Evolutionary conservation across 2,329 filamentous ascomycete species (phyloP), one percentile per base, ranked within the genome.

Genomic region (Ophiosphaerella korrae): DNA sequence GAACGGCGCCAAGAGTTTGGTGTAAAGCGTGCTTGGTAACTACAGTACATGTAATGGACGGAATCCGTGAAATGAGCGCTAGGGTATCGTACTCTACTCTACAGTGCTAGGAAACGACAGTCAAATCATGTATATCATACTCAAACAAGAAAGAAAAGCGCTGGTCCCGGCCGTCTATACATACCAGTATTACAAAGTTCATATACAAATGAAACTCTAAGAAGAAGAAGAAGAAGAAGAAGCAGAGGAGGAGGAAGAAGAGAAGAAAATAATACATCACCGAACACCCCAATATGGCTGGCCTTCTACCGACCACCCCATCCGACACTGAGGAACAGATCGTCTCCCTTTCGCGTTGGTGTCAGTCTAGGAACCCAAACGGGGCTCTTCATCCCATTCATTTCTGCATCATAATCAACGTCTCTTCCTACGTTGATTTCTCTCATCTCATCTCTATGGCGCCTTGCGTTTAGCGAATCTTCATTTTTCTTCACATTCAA

Each of bases 351-450:
- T 53, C 85, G 76, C 49, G 84, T 86, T 2, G 88, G 88, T 39
- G 87, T 90, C 61, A 90, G 64, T 58, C 80, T 82, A 3, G 86
- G 86, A 58, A 85, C 77, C 84, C 85, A 87, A 1, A 79, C 79
- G 0, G 84, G 84, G 48, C 71, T 74, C 45, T 66, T 70, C 32
- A 74, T 45, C 11, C 58, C 59, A 3, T 63, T 51, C 50, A 57
- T 53, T 18, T 62, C 62, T 5, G 54, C 57, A 14, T 57, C 55
- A 8, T 55, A 40, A 26, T 57, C 52, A 9, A 57, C 56, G 13
- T 61, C 58, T 12, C 58, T 36, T 13, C 58, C 58, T 8, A 59
- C 53, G 36, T 61, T 61, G 21, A 59, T 45, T 46, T 59, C 58
- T 21, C 23, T 50, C 58, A 61, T 61, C 23, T 61, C 56, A 6